Percentiles rank a stretch among this genome's conserved stretches.
phyloP scores from a whole-genome alignment of 352 stramenopile genomes.

The Thalassiosira ordinaria region DNA sequence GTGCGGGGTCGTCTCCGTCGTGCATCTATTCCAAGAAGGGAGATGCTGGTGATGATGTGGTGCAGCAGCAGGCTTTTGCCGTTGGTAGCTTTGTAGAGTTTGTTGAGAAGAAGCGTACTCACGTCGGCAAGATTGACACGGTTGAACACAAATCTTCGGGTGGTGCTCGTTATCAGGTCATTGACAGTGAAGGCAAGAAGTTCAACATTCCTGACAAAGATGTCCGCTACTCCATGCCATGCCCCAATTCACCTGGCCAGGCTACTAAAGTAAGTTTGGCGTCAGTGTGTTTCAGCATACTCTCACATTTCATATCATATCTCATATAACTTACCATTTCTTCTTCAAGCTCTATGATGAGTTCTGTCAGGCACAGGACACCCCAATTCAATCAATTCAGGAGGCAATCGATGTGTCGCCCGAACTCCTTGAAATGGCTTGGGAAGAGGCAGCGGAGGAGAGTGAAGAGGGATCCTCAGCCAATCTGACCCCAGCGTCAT shows the following conservation, averaged over 20 bases:
- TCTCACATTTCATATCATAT: too few relatives aligned
- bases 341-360: constrained; percentile 61
- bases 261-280: too few relatives aligned
- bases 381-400: constrained; percentile 44
- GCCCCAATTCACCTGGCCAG: constrained; percentile 45
- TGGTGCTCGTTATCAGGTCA: constrained; percentile 51
- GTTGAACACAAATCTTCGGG: constrained; percentile 64
- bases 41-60: constrained; percentile 38
- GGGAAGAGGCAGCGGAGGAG: constrained; percentile 39
- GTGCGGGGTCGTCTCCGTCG: background rate
- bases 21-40: constrained; percentile 29
- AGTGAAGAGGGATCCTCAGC: constrained; percentile 12
- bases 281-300: too few relatives aligned
- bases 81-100: constrained; percentile 64
- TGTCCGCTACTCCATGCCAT: constrained; percentile 53
- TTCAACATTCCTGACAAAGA: constrained; percentile 65
- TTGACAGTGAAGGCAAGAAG: constrained; percentile 53
- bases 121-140: constrained; percentile 62
- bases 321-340: too few relatives aligned
- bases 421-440: constrained; percentile 57
- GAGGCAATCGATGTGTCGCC: constrained; percentile 54
- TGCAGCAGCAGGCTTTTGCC: constrained; percentile 47
- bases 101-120: constrained; percentile 58
- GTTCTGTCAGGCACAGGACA: constrained; percentile 45
- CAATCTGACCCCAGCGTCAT: constrained; percentile 40